Evolutionary conservation across 306 rosid genomes (phyloP).

Genomic region (Cucumis hystrix): DNA sequence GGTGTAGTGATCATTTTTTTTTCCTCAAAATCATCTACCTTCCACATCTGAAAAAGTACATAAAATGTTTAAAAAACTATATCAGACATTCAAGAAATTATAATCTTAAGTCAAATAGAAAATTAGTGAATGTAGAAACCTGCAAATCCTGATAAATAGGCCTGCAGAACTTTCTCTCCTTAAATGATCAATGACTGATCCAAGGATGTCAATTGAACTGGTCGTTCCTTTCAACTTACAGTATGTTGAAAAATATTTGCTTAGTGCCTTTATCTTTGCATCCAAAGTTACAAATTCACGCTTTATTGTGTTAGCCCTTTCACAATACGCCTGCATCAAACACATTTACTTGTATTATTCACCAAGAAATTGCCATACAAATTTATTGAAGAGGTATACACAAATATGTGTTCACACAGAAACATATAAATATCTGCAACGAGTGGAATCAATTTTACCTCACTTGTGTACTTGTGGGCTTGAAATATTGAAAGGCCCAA

Average conservation of each 20-base stretch:
- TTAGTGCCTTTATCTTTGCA: conserved; percentile 31
- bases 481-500: too few relatives aligned
- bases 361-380: not conserved
- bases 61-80: not conserved
- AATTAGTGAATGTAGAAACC: conserved; percentile 30
- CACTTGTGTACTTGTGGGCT: too few relatives aligned
- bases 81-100: conserved; percentile 8
- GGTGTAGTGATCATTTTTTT: conserved; percentile 33
- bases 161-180: conserved; percentile 38
- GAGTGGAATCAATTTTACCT: too few relatives aligned
- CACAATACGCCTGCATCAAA: conserved; percentile 18
- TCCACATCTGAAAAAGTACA: conserved; percentile 45
- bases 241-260: conserved; percentile 34
- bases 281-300: conserved; percentile 39
- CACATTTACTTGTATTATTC: not conserved
- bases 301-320: conserved; percentile 15
- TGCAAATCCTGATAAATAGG: conserved; percentile 45
- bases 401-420: not conserved
- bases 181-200: conserved; percentile 41
- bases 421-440: not conserved
- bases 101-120: conserved; percentile 5
- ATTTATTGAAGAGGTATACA: not conserved
- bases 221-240: conserved; percentile 42
- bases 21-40: conserved; percentile 42
- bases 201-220: conserved; percentile 27